Evolutionary conservation across 2,329 filamentous ascomycete species (phyloP), one percentile per base, ranked within the genome.

Genomic region (Shiraia bambusicola): DNA sequence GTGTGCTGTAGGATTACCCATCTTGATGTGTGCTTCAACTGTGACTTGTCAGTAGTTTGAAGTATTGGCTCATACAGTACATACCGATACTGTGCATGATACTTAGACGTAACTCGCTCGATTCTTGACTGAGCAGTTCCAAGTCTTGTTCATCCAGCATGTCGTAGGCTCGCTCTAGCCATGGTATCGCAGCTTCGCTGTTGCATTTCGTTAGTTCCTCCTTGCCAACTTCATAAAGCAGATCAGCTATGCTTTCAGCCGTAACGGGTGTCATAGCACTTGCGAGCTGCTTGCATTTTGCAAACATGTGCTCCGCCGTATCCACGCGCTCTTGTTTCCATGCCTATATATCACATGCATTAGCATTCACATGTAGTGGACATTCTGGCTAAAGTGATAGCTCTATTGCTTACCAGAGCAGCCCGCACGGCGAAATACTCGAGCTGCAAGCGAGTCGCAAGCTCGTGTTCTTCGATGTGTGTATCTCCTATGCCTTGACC

Each of bases 301-400:
- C 68, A 65, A 85, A 91, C 75, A 93, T 82, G 64, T 88, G 82
- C 40, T 95, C 88, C 19, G 88, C 87, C 34, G 90, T 78, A 42
- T 92, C 86, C 11, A 86, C 73, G 28, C 84, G 80, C 28, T 80
- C 76, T 59, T 90, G 83, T 54, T 83, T 82, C 83, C 85, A 95
- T 22, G 84, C 79, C 88, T 92, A 17, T 5, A 33, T 31, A 27
- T 22, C 4, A 7, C 2, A 22, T 27, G 15, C 4, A 15, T 37
- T 19, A 37, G 34, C 12, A 16, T 15, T 5, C 2, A 29, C 28
- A 6, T 11, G 26, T 9, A 7, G 13, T 16, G 10, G 22, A 10
- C 4, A 8, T 5, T 8, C 8, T 22, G 19, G 8, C 19, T 22
- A 6, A 13, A 11, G 11, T 22, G 12, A n/a, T 9, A 11, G 29